Evolutionary conservation across 2,329 filamentous ascomycete species (phyloP).

Genomic region (Apiospora koreana): DNA sequence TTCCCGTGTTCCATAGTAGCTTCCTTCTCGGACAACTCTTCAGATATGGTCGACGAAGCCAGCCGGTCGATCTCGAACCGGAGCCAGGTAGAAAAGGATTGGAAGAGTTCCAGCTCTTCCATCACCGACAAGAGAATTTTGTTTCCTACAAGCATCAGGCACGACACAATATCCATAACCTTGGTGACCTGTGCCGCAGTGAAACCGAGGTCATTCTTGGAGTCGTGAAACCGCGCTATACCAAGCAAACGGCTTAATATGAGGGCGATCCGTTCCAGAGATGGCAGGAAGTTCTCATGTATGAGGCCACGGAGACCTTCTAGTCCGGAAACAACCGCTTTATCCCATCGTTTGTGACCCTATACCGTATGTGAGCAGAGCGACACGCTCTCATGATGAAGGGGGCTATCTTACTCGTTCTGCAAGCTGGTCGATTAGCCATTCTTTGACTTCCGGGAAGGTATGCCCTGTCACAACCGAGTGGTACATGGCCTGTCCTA

Average conservation of each 20-base stretch:
- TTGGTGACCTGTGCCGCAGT: conserved; percentile 63
- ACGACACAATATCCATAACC: conserved; percentile 70
- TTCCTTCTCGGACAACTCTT: conserved; percentile 78
- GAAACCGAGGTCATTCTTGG: conserved; percentile 66
- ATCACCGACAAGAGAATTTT: conserved; percentile 70
- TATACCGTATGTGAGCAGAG: conserved; percentile 36
- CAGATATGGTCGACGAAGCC: conserved; percentile 61
- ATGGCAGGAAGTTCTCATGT: conserved; percentile 87
- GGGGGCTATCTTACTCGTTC: conserved; percentile 63
- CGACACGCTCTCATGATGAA: conserved; percentile 7
- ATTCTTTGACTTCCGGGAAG: conserved; percentile 75
- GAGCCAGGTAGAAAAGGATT: conserved; percentile 80
- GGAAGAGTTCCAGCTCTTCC: conserved; percentile 77
- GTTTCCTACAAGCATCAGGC: conserved; percentile 74
- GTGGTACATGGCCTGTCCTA: conserved; percentile 80
- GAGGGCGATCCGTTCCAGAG: conserved; percentile 78
- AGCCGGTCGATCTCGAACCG: conserved; percentile 80
- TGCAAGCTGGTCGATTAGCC: conserved; percentile 80
- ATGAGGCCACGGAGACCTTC: conserved; percentile 75
- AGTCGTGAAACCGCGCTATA: conserved; percentile 76
- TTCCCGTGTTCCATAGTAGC: conserved; percentile 72
- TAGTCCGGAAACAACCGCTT: conserved; percentile 76
- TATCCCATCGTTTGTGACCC: conserved; percentile 96
- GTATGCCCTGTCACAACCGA: conserved; percentile 83
- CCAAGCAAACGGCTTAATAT: conserved; percentile 82